Evolutionary conservation across 2,329 filamentous ascomycete species (phyloP).

Genomic region (Clonostachys solani): DNA sequence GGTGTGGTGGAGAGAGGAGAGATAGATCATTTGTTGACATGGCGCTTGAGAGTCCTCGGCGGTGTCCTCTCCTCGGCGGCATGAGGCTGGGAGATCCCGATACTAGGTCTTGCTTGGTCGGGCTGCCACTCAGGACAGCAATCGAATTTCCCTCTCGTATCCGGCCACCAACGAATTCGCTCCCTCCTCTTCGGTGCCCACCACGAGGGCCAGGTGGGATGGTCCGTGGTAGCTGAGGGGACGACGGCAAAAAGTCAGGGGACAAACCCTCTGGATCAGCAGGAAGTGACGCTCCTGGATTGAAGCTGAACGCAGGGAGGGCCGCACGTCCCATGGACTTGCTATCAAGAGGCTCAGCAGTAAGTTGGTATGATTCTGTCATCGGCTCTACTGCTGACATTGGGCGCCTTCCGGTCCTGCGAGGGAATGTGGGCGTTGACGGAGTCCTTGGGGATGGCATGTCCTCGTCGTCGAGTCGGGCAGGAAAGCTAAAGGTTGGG

Average conservation of each 20-base stretch:
- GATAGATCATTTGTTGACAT: conserved; percentile 82
- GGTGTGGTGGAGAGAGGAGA: conserved; percentile 56
- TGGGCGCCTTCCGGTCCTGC: conserved; percentile 44
- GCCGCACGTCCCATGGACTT: conserved; percentile 25
- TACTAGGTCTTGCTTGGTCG: conserved; percentile 59
- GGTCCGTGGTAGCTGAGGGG: conserved; percentile 44
- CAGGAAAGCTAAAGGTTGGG: conserved; percentile 62
- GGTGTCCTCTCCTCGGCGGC: conserved; percentile 60
- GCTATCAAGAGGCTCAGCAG: conserved; percentile 19
- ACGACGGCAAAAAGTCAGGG: conserved; percentile 47
- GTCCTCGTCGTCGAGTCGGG: conserved; percentile 50
- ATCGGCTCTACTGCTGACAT: conserved; percentile 47
- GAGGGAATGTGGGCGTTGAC: conserved; percentile 39
- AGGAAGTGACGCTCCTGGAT: conserved; percentile 36
- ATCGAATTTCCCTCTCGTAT: conserved; percentile 53
- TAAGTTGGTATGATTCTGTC: conserved; percentile 19
- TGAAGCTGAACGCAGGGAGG: conserved; percentile 53
- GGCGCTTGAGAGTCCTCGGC: conserved; percentile 66
- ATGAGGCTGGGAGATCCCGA: conserved; percentile 52
- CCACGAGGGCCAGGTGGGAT: conserved; percentile 56
- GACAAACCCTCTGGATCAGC: conserved; percentile 28
- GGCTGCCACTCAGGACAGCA: conserved; percentile 63
- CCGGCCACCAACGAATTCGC: conserved; percentile 82
- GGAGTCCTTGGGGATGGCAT: conserved; percentile 39
- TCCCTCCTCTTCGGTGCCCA: conserved; percentile 75